Conservation (phyloP, 2,329 filamentous ascomycete genomes). For the Colletotrichum chlorophyti region DNA sequence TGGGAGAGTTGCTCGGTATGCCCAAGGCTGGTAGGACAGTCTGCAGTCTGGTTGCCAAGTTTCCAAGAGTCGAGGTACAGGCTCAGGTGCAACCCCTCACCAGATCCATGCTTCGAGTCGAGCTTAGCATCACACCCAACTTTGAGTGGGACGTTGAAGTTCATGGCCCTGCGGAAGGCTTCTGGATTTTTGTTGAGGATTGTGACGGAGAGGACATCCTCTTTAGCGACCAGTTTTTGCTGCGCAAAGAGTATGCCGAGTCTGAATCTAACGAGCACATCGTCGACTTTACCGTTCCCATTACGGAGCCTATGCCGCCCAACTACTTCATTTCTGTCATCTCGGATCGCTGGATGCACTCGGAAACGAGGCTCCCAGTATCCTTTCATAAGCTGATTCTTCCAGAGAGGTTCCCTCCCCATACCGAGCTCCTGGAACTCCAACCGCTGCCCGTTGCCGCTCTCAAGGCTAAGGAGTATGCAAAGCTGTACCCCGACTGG, state of each 20-base stretch:
- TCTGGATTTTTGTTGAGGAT: conserved; percentile 98
- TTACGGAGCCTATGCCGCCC: conserved; percentile 96
- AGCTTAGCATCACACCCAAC: conserved; percentile 89
- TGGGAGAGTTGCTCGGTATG: conserved; percentile 93
- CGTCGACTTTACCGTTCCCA: conserved; percentile 94
- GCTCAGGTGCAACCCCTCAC: conserved; percentile 96
- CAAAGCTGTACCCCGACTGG: conserved; percentile 82
- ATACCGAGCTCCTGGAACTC: conserved; percentile 89
- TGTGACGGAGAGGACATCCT: conserved; percentile 96
- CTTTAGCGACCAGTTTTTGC: conserved; percentile 91
- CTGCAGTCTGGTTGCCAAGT: conserved; percentile 87
- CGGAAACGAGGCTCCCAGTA: conserved; percentile 90
- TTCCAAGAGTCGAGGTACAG: conserved; percentile 90
- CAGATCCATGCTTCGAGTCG: conserved; percentile 87
- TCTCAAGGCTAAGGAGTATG: conserved; percentile 84
- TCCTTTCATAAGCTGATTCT: conserved; percentile 95
- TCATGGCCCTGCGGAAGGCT: conserved; percentile 87
- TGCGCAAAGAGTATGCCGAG: conserved; percentile 87
- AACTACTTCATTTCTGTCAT: conserved; percentile 98
- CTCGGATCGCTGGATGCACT: conserved; percentile 98
- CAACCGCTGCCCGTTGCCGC: conserved; percentile 90
- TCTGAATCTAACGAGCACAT: conserved; percentile 91
- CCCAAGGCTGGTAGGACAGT: conserved; percentile 87
- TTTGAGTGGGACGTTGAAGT: conserved; percentile 94
- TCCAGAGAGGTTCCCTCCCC: conserved; percentile 93